These are phyloP conservation scores for Aspergillus nanangensis DNA, from an alignment of 495 filamentous ascomycete genomes.

Conservation along the genomic window DNA sequence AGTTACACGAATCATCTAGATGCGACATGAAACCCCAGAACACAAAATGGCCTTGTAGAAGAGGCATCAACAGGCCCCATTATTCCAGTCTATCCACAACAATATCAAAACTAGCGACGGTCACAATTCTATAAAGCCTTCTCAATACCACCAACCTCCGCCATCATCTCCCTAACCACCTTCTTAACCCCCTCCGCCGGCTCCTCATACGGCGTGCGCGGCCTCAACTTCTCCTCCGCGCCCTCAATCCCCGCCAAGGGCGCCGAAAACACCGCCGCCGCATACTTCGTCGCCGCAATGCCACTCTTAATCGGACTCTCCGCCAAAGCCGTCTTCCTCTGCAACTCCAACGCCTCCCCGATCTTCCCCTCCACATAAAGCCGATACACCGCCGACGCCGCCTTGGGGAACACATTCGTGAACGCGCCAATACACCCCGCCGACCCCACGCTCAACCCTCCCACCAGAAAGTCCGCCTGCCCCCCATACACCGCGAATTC, in stretches of 20 bases:
- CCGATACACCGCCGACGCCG: conserved; percentile 48
- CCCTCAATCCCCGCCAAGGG: conserved; percentile 52
- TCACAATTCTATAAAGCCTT: conserved; percentile 5
- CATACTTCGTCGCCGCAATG: conserved; percentile 64
- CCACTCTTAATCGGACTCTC: conserved; percentile 58
- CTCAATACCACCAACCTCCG: conserved; percentile 10
- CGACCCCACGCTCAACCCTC: conserved; percentile 50
- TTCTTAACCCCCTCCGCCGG: conserved; percentile 44
- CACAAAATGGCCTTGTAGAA: too few relatives aligned
- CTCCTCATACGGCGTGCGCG: conserved; percentile 55
- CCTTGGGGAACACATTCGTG: conserved; percentile 60
- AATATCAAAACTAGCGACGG: not conserved
- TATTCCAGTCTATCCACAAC: too few relatives aligned
- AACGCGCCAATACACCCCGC: conserved; percentile 65
- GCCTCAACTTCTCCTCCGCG: conserved; percentile 50
- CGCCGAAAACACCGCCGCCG: conserved; percentile 50
- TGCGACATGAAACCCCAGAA: too few relatives aligned
- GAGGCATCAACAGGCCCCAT: too few relatives aligned
- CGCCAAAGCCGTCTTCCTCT: conserved; percentile 45
- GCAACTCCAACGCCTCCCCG: conserved; percentile 51
- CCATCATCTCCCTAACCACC: conserved; percentile 44
- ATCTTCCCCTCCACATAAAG: conserved; percentile 45
- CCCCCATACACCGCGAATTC: conserved; percentile 65
- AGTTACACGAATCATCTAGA: too few relatives aligned
- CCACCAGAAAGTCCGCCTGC: conserved; percentile 66